Percentiles rank a stretch among this genome's conserved stretches.
Evolutionary conservation across 1,284 basidiomycete genomes (phyloP).

Genomic region (Microbotryum violaceum): DNA sequence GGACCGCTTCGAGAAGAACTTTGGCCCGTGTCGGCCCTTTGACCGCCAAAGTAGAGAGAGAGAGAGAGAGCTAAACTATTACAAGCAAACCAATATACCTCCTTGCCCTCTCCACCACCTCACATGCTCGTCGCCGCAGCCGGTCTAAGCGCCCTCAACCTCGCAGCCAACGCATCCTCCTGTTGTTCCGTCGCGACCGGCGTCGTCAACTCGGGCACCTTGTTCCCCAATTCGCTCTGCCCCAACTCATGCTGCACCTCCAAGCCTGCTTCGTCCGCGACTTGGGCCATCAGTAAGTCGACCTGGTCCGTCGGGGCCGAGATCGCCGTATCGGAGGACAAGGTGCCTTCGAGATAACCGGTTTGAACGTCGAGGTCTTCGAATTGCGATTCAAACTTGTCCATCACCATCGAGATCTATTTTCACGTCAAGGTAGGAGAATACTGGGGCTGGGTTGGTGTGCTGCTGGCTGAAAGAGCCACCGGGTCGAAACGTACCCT

Average conservation of each 20-base stretch:
- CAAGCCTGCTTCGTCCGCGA: slow-evolving; percentile 93
- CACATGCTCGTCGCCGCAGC: slow-evolving; percentile 4
- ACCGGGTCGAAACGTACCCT: slow-evolving; percentile 52
- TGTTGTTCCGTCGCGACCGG: slow-evolving; percentile 51
- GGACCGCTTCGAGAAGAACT: too few relatives aligned
- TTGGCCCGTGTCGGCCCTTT: too few relatives aligned
- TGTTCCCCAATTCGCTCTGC: slow-evolving; percentile 43
- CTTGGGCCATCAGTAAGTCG: slow-evolving; percentile 82
- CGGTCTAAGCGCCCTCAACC: slow-evolving; percentile 70
- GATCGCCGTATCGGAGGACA: slow-evolving; percentile 85
- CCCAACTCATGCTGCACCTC: slow-evolving; percentile 69
- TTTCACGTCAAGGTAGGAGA: too few relatives aligned
- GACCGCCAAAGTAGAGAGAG: too few relatives aligned
- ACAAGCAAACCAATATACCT: too few relatives aligned
- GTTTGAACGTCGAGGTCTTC: slow-evolving; percentile 97
- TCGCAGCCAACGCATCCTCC: slow-evolving; percentile 69
- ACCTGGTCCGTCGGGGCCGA: slow-evolving; percentile 97
- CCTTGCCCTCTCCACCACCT: not conserved
- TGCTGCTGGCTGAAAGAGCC: not conserved
- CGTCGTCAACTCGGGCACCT: slow-evolving; percentile 42
- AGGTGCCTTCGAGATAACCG: slow-evolving; percentile 94
- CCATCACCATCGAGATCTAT: slow-evolving; percentile 93
- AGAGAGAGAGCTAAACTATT: too few relatives aligned
- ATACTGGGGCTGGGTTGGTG: not conserved
- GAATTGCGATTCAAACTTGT: slow-evolving; percentile 97